Evolutionary conservation across 78 protist genomes (phyloP), one percentile per base, ranked within the genome.

Genomic region (Speleostelium caveatum): DNA sequence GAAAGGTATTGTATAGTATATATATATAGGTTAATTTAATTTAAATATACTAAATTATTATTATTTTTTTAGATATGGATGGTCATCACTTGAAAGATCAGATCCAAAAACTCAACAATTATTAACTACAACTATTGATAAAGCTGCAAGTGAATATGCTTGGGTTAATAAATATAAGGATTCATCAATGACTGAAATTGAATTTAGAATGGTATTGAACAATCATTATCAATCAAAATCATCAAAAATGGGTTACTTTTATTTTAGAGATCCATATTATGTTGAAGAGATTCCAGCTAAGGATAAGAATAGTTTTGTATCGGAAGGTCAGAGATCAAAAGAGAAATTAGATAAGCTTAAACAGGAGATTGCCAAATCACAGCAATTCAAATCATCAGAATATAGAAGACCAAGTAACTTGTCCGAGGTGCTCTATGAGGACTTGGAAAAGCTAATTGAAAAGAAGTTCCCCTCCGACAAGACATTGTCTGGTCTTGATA

Each of bases 251-350:
- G 83, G 86, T 24, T 36, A 73, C 71, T 91, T 91, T 65, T 91
- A 80, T 65, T 75, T 91, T 51, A 68, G 95, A 38, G 95, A 80
- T 49, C 80, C 90, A 61, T 91, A 91, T 35, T 91, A 83, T 26
- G 12, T 91, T 0, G 95, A 91, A 51, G 90, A 80, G 12, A 30
- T 83, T 8, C 6, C 74, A 41, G 55, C 24, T 33, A 78, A 56
- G 71, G 92, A 91, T 8, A 38, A 66, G 8, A 83, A 91, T n/a
- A 63, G 45, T 36, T 91, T 61, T 61, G 95, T 71, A 5, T 66
- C 90, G 0, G 88, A 80, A 36, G 95, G 95, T 39, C 69, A 36
- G 32, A 14, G 69, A 4, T 67, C 83, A 17, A 71, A 68, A 28
- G 80, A 72, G 30, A 91, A 91, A 76, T 56, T 91, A 0, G 88